Conservation (phyloP, 306 rosid species). For the Quercus alba region DNA sequence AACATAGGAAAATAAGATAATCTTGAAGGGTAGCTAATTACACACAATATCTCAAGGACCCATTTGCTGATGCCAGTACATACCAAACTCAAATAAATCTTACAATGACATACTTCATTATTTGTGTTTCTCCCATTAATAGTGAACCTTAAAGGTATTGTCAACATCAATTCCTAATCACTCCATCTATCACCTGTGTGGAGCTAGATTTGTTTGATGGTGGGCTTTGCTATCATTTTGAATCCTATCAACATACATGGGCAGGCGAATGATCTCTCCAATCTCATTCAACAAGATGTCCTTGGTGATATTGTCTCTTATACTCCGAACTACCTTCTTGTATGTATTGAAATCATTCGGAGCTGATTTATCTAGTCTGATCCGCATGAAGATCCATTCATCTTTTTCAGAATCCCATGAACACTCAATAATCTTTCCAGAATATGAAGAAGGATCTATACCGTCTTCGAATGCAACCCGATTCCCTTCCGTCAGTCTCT, state of each 20-base stretch:
- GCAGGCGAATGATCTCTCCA: constrained; percentile 71
- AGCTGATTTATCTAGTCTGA: constrained; percentile 74
- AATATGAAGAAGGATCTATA: constrained; percentile 49
- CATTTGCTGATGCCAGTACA: constrained; percentile 22
- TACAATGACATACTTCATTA: constrained; percentile 11
- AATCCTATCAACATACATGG: constrained; percentile 94
- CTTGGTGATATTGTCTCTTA: constrained; percentile 78
- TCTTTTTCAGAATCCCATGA: constrained; percentile 55
- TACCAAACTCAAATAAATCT: constrained; percentile 21
- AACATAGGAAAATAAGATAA: neutral
- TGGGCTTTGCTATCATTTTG: constrained; percentile 70
- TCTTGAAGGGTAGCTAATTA: constrained; percentile 44
- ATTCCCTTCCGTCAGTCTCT: constrained; percentile 75
- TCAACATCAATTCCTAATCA: constrained; percentile 23
- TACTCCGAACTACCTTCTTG: constrained; percentile 85
- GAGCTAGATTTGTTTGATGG: constrained; percentile 52
- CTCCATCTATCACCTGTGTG: constrained; percentile 55
- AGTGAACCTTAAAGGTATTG: constrained; percentile 9
- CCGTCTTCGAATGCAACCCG: constrained; percentile 73
- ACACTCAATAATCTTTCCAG: constrained; percentile 86
- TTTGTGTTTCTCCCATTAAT: constrained; percentile 1
- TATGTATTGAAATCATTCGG: constrained; percentile 89
- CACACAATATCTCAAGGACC: constrained; percentile 20
- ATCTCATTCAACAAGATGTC: constrained; percentile 81
- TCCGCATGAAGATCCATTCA: constrained; percentile 68